These are phyloP conservation scores for Apophysomyces variabilis DNA, from an alignment of 371 early-diverging fungal genomes.

Conservation along the genomic window DNA sequence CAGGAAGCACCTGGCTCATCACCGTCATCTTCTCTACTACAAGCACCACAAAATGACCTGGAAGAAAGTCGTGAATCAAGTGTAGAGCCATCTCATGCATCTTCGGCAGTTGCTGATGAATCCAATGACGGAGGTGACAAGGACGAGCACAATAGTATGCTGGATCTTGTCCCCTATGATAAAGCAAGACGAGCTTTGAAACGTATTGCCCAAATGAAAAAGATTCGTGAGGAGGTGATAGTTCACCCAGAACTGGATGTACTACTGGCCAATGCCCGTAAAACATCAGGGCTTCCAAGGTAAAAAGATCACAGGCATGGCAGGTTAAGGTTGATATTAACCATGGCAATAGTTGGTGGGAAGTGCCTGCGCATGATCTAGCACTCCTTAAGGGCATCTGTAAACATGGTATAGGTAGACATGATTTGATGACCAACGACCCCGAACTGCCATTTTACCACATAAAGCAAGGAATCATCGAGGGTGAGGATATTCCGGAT, in stretches of 20 bases:
- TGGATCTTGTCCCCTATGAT: conserved; percentile 63
- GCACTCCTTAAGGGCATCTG: conserved; percentile 73
- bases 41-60: conserved; percentile 3
- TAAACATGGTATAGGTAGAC: conserved; percentile 73
- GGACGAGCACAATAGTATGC: conserved; percentile 51
- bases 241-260: conserved; percentile 56
- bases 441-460: conserved; percentile 61
- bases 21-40: conserved; percentile 10
- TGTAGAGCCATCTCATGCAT: conserved; percentile 27
- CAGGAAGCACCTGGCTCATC: conserved; percentile 26
- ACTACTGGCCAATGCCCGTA: conserved; percentile 40
- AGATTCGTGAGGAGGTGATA: conserved; percentile 69
- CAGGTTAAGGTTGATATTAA: not conserved
- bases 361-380: conserved; percentile 67
- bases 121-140: conserved; percentile 30
- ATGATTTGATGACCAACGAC: conserved; percentile 73
- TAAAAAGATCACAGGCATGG: conserved; percentile 21
- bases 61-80: conserved; percentile 54
- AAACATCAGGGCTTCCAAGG: conserved; percentile 54
- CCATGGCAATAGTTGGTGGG: conserved; percentile 68
- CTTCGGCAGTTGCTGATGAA: conserved; percentile 3
- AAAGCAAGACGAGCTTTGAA: conserved; percentile 75
- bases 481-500: conserved; percentile 27
- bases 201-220: conserved; percentile 75
- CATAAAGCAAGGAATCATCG: conserved; percentile 36